Percentiles rank a stretch among this genome's conserved stretches.
These are phyloP conservation scores for Uronychia setigera DNA, from an alignment of 73 alveolate species.

Conservation along the genomic window DNA sequence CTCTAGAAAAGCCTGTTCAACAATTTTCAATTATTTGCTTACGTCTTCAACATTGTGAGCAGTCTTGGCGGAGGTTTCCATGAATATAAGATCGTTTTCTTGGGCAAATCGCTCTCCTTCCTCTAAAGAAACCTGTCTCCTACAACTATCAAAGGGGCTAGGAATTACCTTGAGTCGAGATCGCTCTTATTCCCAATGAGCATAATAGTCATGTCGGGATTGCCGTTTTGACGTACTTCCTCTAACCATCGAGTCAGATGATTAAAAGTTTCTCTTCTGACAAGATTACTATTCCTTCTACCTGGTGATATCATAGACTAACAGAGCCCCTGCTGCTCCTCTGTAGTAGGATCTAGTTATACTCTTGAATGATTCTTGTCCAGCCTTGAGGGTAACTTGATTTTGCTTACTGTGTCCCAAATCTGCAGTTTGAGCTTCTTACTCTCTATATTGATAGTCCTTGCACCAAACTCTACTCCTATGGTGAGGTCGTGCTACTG, in stretches of 20 bases:
- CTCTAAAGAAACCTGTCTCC: constrained; percentile 83
- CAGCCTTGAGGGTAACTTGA: constrained; percentile 71
- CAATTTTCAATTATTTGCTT: neutral
- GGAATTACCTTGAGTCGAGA: constrained; percentile 63
- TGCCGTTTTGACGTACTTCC: constrained; percentile 88
- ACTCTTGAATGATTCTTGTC: constrained; percentile 88
- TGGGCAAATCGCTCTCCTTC: constrained; percentile 86
- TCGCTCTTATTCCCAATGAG: constrained; percentile 93
- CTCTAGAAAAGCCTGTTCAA: constrained; percentile 71
- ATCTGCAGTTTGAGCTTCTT: constrained; percentile 86
- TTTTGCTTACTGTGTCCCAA: constrained; percentile 94
- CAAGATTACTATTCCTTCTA: constrained; percentile 2
- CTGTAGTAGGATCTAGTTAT: constrained; percentile 89
- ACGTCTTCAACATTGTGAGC: constrained; percentile 64
- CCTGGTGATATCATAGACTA: constrained; percentile 89
- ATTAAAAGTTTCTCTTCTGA: constrained; percentile 83
- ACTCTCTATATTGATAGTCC: constrained; percentile 77
- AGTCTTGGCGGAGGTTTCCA: constrained; percentile 91
- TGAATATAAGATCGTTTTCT: constrained; percentile 86
- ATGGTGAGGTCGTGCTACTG: constrained; percentile 91
- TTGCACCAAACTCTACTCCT: constrained; percentile 97
- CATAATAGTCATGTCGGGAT: constrained; percentile 87
- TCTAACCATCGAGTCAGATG: constrained; percentile 92
- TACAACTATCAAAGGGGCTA: too few relatives aligned
- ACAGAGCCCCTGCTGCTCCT: constrained; percentile 93